phyloP scores from a whole-genome alignment of 148 eudicot species.

The Salicornia ramosissima region DNA sequence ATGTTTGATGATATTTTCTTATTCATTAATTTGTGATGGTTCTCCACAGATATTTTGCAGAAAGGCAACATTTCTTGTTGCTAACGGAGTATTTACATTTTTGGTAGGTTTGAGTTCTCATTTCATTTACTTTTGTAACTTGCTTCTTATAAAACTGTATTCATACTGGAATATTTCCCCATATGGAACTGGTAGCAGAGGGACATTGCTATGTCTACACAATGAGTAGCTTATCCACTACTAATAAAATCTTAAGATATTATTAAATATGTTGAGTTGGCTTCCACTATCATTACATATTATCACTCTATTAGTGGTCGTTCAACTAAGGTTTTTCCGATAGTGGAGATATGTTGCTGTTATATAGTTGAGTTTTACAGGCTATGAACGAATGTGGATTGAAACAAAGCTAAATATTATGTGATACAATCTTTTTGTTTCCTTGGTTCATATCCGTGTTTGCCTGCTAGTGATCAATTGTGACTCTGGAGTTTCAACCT shows the following conservation, averaged over 20 bases:
- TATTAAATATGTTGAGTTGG: no score
- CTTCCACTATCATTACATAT: no score
- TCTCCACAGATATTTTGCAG: conserved; percentile 74
- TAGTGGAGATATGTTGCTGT: neutral
- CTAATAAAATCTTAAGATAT: no score
- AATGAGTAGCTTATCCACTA: no score
- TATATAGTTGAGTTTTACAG: neutral
- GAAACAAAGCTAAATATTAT: neutral
- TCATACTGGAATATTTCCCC: no score
- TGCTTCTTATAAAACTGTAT: neutral
- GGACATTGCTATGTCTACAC: no score
- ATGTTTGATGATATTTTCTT: conserved; percentile 6
- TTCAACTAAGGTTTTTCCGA: no score
- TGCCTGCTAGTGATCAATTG: neutral
- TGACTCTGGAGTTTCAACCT: neutral
- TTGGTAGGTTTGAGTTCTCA: conserved; percentile 45
- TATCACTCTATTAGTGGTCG: no score
- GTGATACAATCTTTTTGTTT: neutral
- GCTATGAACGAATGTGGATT: neutral
- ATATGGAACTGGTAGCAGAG: no score
- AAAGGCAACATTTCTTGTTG: conserved; percentile 65
- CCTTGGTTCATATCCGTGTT: neutral
- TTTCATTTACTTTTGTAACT: neutral
- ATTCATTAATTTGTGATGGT: conserved; percentile 14
- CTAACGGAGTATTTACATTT: conserved; percentile 71